A percentile compares a stretch with the other conserved stretches of the same genome.
Conservation (phyloP, 2,329 filamentous ascomycete genomes). For the Talaromyces sp. region DNA sequence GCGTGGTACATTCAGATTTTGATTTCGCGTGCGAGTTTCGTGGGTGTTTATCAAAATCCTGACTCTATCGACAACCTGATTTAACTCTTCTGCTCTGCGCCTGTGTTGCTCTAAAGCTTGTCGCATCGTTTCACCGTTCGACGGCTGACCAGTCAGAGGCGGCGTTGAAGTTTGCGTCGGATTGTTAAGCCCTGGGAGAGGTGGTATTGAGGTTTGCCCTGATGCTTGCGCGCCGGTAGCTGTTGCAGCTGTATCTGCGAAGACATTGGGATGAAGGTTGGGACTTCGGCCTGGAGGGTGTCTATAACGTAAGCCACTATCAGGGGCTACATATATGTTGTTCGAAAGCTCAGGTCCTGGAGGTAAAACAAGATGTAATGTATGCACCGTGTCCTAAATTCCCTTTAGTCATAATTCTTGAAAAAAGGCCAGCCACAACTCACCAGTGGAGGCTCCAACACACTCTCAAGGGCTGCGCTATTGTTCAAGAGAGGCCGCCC, state of each 20-base stretch:
- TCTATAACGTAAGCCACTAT: slow-evolving; percentile 16
- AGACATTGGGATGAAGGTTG: neutral
- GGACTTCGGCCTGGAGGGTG: slow-evolving; percentile 2
- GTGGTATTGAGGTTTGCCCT: neutral
- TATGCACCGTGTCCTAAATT: slow-evolving; percentile 27
- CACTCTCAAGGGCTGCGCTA: slow-evolving; percentile 46
- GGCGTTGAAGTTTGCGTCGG: neutral
- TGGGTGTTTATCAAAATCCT: slow-evolving; percentile 12
- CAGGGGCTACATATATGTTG: slow-evolving; percentile 17
- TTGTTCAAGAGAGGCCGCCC: slow-evolving; percentile 54
- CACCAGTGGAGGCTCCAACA: slow-evolving; percentile 53
- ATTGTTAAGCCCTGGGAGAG: neutral
- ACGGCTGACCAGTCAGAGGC: neutral
- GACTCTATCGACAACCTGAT: slow-evolving; percentile 13
- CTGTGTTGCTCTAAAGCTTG: slow-evolving; percentile 16
- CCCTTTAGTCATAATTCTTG: slow-evolving; percentile 2
- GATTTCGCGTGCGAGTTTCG: slow-evolving; percentile 1
- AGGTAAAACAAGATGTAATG: slow-evolving; percentile 44
- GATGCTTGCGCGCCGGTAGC: neutral
- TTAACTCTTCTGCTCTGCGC: slow-evolving; percentile 12
- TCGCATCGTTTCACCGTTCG: neutral
- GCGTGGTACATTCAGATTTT: neutral
- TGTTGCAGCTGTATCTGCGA: neutral
- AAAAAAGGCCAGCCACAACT: slow-evolving; percentile 24
- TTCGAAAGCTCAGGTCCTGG: slow-evolving; percentile 28